Evolutionary conservation across 305 asterid genomes (phyloP), one percentile per base, ranked within the genome.

Genomic region (Fraxinus floribunda): DNA sequence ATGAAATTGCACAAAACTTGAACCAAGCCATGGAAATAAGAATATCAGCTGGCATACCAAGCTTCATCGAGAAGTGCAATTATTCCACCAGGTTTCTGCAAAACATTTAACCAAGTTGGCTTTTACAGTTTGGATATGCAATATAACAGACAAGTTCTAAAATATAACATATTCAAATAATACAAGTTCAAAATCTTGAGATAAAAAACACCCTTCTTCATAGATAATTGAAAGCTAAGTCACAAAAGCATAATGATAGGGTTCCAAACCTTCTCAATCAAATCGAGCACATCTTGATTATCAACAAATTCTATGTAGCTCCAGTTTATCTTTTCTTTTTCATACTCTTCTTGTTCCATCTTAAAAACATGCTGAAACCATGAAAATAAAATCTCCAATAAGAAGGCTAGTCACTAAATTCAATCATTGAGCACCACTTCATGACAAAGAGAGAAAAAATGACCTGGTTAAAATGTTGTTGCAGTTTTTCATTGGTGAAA

Each of bases 391-490:
- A 84, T 74, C 46, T 87, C 75, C 86, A 55, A 79, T 80, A 78
- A 89, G 81, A 77, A 83, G 77, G 79, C 81, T 78, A 72, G 62
- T 78, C 26, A 73, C 73, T 75, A 16, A 18, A 74, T 41, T 57
- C 68, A 77, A 66, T 52, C 57, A 84, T 77, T 64, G 80, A 80
- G 79, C 26, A 78, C 71, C 41, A 76, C 80, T 76, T 36, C 75
- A 74, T 66, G 26, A 57, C 29, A 57, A 5, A 46, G 78, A 80
- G 86, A 79, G 76, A 82, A 82, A 75, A 87, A 84, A 52, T 80
- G 60, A 97, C 99, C 99, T 97, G 99, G 89, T 97, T 97, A 86
- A 97, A 97, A 91, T 97, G 99, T 86, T 97, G 99, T 91, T 97
- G 99, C 87, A 97, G 91, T 85, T 97, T 97, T 89, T 97, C 99